Evolutionary conservation across 2,329 filamentous ascomycete genomes (phyloP), one percentile per base, ranked within the genome.

Genomic region (Westerdykella sp.): DNA sequence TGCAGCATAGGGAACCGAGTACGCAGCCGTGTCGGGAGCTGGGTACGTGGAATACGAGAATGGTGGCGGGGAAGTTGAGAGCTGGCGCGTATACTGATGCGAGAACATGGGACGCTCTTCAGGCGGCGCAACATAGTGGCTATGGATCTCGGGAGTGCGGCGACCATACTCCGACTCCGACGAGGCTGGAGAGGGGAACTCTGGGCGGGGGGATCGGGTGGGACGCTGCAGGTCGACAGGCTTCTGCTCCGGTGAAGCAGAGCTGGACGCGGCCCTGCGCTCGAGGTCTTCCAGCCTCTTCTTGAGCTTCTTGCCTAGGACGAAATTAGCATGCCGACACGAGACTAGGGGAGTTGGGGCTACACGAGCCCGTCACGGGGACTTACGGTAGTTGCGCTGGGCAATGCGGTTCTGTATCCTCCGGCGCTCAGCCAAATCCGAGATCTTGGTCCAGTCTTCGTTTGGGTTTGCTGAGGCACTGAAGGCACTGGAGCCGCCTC

Each of bases 391-490:
- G 75, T 95, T 95, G 61, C 90, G 84, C 73, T 97, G 91, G 55
- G 91, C 91, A 76, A 97, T 96, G 57, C 91, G 83, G 73, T 97
- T 97, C 72, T 97, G 90, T 73, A 96, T 95, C 65, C 90, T 81
- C 60, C 90, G 78, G 63, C 93, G 83, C 73, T 97, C 91, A 40
- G 90, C 91, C 47, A 97, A 83, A 69, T 97, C 91, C 45, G 91
- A 95, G 67, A 97, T 95, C 80, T 96, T 95, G 65, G 91, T 96
- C 91, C 91, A 97, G 73, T 97, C 91, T 73, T 97, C 91, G 63
- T 96, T 90, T 43, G 91, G 87, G 68, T 95, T 94, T 58, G 90
- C 91, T 51, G 88, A 94, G 59, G 85, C 85, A 71, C 87, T 94
- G 75, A 95, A 95, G 57, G 91, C 91, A 71, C 88, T 95, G 73